These are phyloP conservation scores for Paraphysoderma sedebokerense DNA, from an alignment of 371 early-diverging fungal genomes.

Conservation along the genomic window DNA sequence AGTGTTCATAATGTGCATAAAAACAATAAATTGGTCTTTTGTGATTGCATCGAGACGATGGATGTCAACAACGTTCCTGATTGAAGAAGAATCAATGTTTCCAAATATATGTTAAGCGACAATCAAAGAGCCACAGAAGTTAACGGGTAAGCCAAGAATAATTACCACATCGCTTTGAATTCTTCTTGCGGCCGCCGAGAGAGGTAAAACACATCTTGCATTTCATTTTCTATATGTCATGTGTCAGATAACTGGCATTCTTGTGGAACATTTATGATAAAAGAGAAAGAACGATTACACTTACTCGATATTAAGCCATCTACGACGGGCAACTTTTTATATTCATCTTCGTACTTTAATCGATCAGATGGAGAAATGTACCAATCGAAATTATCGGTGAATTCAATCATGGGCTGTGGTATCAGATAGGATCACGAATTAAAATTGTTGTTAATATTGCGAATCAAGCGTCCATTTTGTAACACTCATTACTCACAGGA, in stretches of 20 bases:
- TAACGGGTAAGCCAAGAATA: background rate
- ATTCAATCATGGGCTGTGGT: background rate
- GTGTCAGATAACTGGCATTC: background rate
- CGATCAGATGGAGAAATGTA: background rate
- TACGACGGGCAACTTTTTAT: background rate
- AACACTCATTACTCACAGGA: too few species aligned
- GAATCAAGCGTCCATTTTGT: too few species aligned
- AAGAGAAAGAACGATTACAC: background rate
- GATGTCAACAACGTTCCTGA: background rate
- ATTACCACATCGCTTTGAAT: background rate
- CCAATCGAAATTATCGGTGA: background rate
- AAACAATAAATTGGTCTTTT: background rate
- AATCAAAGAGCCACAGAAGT: too few species aligned
- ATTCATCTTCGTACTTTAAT: background rate
- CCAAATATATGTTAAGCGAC: too few species aligned
- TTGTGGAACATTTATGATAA: background rate
- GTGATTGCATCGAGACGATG: background rate
- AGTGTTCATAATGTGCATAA: background rate
- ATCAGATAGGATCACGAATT: background rate
- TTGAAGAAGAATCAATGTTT: background rate
- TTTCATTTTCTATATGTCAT: background rate
- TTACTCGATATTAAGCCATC: background rate
- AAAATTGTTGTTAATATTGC: too few species aligned
- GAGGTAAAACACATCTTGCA: background rate
- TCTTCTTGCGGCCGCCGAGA: background rate